Percentiles rank a stretch among this genome's conserved stretches.
phyloP scores from a whole-genome alignment of 805 yeast species.

The Candida nitratophila region DNA sequence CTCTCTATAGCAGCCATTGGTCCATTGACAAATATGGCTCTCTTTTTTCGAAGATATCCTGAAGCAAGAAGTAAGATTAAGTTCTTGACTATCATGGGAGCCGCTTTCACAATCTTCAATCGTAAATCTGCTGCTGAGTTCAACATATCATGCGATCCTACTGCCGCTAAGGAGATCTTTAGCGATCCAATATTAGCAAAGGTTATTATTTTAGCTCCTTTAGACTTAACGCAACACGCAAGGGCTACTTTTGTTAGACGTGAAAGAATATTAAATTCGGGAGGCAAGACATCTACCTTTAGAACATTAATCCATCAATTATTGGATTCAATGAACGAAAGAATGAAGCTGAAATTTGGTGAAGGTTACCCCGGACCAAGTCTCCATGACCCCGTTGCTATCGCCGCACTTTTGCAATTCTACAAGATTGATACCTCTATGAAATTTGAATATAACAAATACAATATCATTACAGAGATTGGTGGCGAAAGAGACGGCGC shows the following conservation, averaged over 20 bases:
- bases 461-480: conserved; percentile 10
- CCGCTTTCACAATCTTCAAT: conserved; percentile 33
- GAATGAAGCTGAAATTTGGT: conserved; percentile 37
- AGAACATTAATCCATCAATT: conserved; percentile 50
- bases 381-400: conserved; percentile 74
- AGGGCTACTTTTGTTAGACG: conserved; percentile 40
- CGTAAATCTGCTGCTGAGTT: conserved; percentile 51
- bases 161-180: conserved; percentile 59
- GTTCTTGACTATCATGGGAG: conserved; percentile 72
- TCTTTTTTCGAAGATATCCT: conserved; percentile 49
- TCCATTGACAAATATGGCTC: conserved; percentile 65
- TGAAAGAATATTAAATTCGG: conserved; percentile 30
- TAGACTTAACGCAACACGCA: conserved; percentile 66
- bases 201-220: conserved; percentile 51
- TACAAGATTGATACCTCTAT: conserved; percentile 17
- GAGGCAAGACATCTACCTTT: conserved; percentile 31
- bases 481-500: conserved; percentile 25
- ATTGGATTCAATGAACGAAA: conserved; percentile 40
- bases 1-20: conserved; percentile 70
- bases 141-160: conserved; percentile 69
- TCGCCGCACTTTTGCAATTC: conserved; percentile 49
- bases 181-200: conserved; percentile 36
- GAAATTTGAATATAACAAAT: conserved; percentile 12
- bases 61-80: conserved; percentile 41
- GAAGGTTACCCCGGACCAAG: conserved; percentile 54